phyloP scores from a whole-genome alignment of 768 basidiomycete species.

The Trametes gibbosa region DNA sequence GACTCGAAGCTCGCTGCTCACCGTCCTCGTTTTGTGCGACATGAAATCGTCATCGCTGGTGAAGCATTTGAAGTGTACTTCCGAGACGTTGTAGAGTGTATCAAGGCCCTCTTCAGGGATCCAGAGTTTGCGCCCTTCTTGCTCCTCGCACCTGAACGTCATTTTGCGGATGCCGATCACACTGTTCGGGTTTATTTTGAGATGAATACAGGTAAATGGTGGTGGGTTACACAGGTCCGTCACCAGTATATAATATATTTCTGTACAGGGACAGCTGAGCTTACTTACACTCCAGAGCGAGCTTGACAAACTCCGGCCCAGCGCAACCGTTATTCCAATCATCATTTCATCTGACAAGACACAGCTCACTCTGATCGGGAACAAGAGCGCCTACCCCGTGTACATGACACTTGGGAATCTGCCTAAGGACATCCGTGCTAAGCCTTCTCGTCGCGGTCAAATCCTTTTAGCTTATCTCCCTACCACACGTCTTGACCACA shows the following conservation, averaged over 20 bases:
- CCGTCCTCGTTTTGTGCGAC: not conserved
- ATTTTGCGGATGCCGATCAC: conserved; percentile 31
- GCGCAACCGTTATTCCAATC: conserved; percentile 27
- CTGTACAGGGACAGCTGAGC: not conserved
- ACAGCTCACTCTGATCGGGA: too few species aligned
- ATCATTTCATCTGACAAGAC: too few species aligned
- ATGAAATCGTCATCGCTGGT: conserved; percentile 29
- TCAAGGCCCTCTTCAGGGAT: conserved; percentile 33
- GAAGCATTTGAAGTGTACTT: conserved; percentile 34
- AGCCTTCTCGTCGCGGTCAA: conserved; percentile 10
- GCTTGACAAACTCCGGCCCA: conserved; percentile 9
- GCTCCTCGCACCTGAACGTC: conserved; percentile 34
- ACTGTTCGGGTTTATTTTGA: conserved; percentile 34
- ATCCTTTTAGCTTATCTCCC: conserved; percentile 29
- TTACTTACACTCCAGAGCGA: not conserved
- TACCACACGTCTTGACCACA: conserved; percentile 2
- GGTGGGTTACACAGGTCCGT: conserved; percentile 46
- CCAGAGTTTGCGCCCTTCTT: conserved; percentile 31
- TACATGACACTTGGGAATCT: conserved; percentile 32
- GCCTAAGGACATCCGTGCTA: conserved; percentile 18
- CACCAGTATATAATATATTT: not conserved
- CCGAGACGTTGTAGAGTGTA: conserved; percentile 35
- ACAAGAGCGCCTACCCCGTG: too few species aligned
- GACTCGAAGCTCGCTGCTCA: conserved; percentile 20
- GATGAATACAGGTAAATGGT: too few species aligned